phyloP scores from a whole-genome alignment of 768 basidiomycete genomes.

The Sistotremastrum suecicum region DNA sequence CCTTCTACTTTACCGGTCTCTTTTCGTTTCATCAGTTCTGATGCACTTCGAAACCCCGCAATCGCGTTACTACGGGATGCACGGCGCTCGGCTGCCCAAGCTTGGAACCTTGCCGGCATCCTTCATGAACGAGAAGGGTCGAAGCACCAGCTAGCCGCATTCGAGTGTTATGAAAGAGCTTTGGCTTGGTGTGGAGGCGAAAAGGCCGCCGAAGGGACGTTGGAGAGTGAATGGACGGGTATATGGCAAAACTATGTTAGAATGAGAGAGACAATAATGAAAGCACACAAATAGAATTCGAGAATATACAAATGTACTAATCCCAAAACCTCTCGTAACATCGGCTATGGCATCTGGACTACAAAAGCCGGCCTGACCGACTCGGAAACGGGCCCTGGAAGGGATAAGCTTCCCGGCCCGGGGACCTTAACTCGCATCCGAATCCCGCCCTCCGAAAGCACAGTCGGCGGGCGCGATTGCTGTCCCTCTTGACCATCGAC shows the following conservation, averaged over 20 bases:
- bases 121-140: conserved; percentile 36
- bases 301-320: too few species aligned
- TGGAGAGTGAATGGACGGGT: conserved; percentile 46
- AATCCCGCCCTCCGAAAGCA: too few species aligned
- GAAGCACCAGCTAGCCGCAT: conserved; percentile 22
- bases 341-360: too few species aligned
- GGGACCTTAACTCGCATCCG: too few species aligned
- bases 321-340: too few species aligned
- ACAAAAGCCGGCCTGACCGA: too few species aligned
- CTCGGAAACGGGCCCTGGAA: too few species aligned
- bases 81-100: conserved; percentile 54
- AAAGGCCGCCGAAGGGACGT: conserved; percentile 32
- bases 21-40: conserved; percentile 32
- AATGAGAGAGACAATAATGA: conserved; percentile 18
- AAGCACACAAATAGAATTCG: not conserved
- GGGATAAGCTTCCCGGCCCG: too few species aligned
- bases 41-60: conserved; percentile 40
- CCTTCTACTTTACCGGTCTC: conserved; percentile 27
- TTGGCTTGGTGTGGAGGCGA: conserved; percentile 48
- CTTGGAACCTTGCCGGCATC: conserved; percentile 62
- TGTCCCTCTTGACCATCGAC: too few species aligned
- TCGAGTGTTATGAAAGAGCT: conserved; percentile 56
- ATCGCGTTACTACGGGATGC: conserved; percentile 49
- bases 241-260: conserved; percentile 50
- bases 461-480: too few species aligned